A percentile compares a stretch with the other conserved stretches of the same genome.
Conservation (phyloP, 257 asterid genomes). For the Cruciata laevipes region DNA sequence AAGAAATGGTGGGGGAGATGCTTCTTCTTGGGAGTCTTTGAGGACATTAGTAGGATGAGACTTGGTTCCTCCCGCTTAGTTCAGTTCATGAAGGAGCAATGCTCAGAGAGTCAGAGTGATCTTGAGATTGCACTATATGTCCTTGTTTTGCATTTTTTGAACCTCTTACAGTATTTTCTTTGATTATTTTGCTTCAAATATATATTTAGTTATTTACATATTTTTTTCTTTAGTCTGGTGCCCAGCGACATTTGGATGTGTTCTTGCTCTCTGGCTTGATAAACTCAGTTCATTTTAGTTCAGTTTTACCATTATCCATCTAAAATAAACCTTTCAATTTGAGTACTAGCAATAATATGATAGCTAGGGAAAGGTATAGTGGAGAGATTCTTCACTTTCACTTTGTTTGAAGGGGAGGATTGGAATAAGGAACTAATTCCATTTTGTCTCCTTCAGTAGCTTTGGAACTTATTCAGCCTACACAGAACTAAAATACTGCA, state of each 20-base stretch:
- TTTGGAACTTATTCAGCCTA: conserved; percentile 63
- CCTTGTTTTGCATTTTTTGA: not conserved
- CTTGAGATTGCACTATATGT: not conserved
- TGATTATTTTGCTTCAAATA: not conserved
- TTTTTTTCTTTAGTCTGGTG: not conserved
- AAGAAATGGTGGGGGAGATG: conserved; percentile 27
- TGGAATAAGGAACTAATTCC: conserved; percentile 59
- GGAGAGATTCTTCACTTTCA: conserved; percentile 40
- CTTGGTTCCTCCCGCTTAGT: conserved; percentile 21
- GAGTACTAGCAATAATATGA: conserved; percentile 6
- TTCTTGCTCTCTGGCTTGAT: not conserved
- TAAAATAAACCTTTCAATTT: conserved; percentile 8
- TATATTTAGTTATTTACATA: not conserved
- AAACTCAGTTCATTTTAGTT: conserved; percentile 2
- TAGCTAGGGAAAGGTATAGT: conserved; percentile 15
- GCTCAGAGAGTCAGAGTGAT: conserved; percentile 6
- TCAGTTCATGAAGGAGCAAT: conserved; percentile 18
- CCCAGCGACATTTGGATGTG: not conserved
- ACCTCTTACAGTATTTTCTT: not conserved
- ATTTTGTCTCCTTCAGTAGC: conserved; percentile 55
- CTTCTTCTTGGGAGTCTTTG: conserved; percentile 29
- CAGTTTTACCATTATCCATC: not conserved
- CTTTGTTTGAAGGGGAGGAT: conserved; percentile 59
- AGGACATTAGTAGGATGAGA: conserved; percentile 23
- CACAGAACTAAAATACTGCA: conserved; percentile 32